A percentile compares a stretch with the other conserved stretches of the same genome.
Evolutionary conservation across 2,329 filamentous ascomycete genomes (phyloP).

Genomic region (Paraphoma sp.): DNA sequence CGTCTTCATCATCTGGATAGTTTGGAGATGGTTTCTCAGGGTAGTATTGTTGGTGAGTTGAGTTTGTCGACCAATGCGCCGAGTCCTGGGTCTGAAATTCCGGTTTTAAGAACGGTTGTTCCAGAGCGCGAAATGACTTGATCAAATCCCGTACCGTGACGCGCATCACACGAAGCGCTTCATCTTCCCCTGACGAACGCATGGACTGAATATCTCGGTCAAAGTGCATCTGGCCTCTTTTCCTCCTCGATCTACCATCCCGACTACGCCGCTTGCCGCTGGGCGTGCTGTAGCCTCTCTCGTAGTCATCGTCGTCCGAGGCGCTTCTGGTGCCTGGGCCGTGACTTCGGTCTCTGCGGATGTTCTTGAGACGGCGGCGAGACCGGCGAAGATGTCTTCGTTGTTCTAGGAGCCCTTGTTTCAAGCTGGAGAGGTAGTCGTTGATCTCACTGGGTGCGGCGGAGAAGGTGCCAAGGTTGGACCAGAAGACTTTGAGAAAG

Average conservation of each 20-base stretch:
- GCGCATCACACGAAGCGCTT: constrained; percentile 45
- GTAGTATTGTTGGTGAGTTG: background rate
- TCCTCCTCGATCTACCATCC: constrained; percentile 9
- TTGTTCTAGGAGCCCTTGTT: constrained; percentile 52
- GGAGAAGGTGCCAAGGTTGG: constrained; percentile 46
- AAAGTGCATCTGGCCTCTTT: constrained; percentile 18
- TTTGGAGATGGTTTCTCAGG: constrained; percentile 12
- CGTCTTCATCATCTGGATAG: constrained; percentile 27
- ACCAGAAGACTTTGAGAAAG: constrained; percentile 51
- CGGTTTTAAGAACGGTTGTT: constrained; percentile 48
- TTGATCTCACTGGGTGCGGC: constrained; percentile 49
- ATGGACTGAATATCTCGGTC: constrained; percentile 28
- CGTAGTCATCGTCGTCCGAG: constrained; percentile 9
- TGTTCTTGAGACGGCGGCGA: constrained; percentile 20
- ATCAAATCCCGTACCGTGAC: constrained; percentile 46
- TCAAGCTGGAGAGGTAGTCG: constrained; percentile 49
- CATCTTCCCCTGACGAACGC: constrained; percentile 37
- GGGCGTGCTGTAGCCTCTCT: constrained; percentile 8
- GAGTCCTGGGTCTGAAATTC: constrained; percentile 29
- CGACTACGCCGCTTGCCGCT: constrained; percentile 4
- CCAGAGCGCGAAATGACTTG: constrained; percentile 44
- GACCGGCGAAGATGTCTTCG: constrained; percentile 42
- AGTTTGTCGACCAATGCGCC: constrained; percentile 14
- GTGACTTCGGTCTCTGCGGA: constrained; percentile 14
- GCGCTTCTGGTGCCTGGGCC: constrained; percentile 12